A percentile compares a stretch with the other conserved stretches of the same genome.
Conservation (phyloP, 768 basidiomycete species). For the Leucocoprinus leucothites region DNA sequence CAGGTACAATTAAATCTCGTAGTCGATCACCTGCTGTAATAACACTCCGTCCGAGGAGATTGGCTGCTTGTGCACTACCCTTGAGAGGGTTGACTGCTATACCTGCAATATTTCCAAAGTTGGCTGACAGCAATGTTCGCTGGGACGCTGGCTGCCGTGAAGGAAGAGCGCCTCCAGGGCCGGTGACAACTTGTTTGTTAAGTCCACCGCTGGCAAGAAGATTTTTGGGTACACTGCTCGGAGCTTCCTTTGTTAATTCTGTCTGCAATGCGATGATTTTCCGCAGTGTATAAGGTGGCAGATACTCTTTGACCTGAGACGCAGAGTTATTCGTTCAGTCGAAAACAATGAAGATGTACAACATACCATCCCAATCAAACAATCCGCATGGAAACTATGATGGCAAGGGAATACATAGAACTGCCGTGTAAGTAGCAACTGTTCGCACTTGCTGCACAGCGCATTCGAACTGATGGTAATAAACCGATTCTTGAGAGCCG, state of each 20-base stretch:
- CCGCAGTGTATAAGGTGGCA: constrained; percentile 78
- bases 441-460: constrained; percentile 78
- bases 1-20: constrained; percentile 90
- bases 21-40: constrained; percentile 87
- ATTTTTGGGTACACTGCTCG: constrained; percentile 16
- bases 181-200: constrained; percentile 27
- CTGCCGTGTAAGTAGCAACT: constrained; percentile 77
- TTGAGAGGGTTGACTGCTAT: constrained; percentile 44
- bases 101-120: constrained; percentile 47
- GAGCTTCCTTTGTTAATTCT: constrained; percentile 64
- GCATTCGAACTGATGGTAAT: constrained; percentile 89
- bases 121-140: constrained; percentile 72
- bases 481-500: constrained; percentile 81
- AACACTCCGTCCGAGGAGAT: constrained; percentile 72
- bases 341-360: neutral
- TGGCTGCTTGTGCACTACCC: constrained; percentile 62
- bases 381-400: constrained; percentile 97
- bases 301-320: constrained; percentile 83
- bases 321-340: constrained; percentile 10
- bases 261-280: constrained; percentile 84
- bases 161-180: constrained; percentile 23
- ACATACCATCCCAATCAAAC: constrained; percentile 89
- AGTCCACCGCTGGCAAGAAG: constrained; percentile 26
- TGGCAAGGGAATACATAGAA: constrained; percentile 99
- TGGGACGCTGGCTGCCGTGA: constrained; percentile 46